These are phyloP conservation scores for Chrysoporthe deuterocubensis DNA, from an alignment of 2,329 filamentous ascomycete species.

Conservation along the genomic window DNA sequence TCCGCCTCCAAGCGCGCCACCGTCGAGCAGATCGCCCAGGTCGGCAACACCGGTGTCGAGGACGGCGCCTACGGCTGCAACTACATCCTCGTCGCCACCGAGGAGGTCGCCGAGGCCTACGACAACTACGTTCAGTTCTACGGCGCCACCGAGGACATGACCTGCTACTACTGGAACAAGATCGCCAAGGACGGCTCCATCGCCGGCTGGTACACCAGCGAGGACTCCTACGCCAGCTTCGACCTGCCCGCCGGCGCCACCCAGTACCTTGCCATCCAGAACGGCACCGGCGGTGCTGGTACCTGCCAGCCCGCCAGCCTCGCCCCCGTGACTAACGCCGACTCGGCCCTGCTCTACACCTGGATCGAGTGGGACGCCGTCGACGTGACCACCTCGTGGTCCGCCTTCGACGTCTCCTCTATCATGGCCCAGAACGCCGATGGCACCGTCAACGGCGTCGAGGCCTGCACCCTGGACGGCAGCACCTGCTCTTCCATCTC, in stretches of 20 bases:
- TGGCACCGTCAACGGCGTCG: slow-evolving; percentile 43
- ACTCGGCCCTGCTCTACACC: slow-evolving; percentile 48
- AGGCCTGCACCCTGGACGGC: slow-evolving; percentile 44
- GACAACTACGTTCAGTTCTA: slow-evolving; percentile 34
- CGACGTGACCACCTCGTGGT: slow-evolving; percentile 51
- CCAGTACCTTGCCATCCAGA: slow-evolving; percentile 49
- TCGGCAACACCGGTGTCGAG: slow-evolving; percentile 49
- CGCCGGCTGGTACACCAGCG: slow-evolving; percentile 51
- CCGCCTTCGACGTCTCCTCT: slow-evolving; percentile 55
- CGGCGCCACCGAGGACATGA: slow-evolving; percentile 35
- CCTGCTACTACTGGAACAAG: slow-evolving; percentile 57
- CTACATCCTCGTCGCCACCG: slow-evolving; percentile 48
- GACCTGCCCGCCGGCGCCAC: slow-evolving; percentile 42
- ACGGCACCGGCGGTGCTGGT: slow-evolving; percentile 53
- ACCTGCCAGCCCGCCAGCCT: slow-evolving; percentile 42
- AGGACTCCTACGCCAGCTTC: slow-evolving; percentile 46
- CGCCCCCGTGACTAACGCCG: slow-evolving; percentile 40
- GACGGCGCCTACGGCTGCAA: slow-evolving; percentile 53
- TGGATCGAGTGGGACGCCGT: slow-evolving; percentile 56
- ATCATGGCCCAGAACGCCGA: slow-evolving; percentile 46
- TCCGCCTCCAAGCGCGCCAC: slow-evolving; percentile 46
- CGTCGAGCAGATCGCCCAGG: slow-evolving; percentile 48
- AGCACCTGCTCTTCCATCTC: slow-evolving; percentile 40
- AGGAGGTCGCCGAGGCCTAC: slow-evolving; percentile 43
- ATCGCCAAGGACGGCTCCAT: slow-evolving; percentile 49